These are phyloP conservation scores for Harringtonia aguacate DNA, from an alignment of 2,329 filamentous ascomycete species.

Conservation along the genomic window DNA sequence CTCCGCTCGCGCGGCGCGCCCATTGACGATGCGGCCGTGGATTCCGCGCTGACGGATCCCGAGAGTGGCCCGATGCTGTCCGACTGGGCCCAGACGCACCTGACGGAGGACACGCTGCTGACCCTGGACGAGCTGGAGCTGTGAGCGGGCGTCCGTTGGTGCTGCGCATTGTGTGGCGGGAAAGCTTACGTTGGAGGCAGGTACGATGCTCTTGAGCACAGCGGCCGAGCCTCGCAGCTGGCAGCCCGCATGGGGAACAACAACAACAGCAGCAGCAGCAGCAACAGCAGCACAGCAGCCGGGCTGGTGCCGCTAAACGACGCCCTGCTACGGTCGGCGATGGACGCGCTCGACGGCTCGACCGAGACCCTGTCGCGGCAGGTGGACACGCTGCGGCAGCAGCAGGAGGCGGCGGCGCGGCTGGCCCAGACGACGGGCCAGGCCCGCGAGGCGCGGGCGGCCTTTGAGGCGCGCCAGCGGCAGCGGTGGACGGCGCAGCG, in stretches of 20 bases:
- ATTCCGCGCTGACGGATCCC: slow-evolving; percentile 23
- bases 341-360: slow-evolving; percentile 52
- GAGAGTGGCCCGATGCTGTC: slow-evolving; percentile 24
- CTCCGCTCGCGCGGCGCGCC: slow-evolving; percentile 6
- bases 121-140: slow-evolving; percentile 41
- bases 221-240: slow-evolving; percentile 36
- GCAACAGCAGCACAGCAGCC: neutral
- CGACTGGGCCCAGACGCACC: slow-evolving; percentile 38
- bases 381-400: slow-evolving; percentile 47
- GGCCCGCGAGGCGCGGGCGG: slow-evolving; percentile 20
- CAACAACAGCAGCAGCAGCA: neutral
- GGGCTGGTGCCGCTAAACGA: slow-evolving; percentile 47
- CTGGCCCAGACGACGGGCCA: slow-evolving; percentile 32
- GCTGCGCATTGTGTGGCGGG: neutral
- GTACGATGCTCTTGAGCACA: slow-evolving; percentile 37
- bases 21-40: slow-evolving; percentile 15
- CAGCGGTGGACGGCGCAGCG: slow-evolving; percentile 29
- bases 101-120: slow-evolving; percentile 40
- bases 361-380: slow-evolving; percentile 55
- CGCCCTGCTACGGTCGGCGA: slow-evolving; percentile 48
- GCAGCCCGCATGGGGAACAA: slow-evolving; percentile 16
- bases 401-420: slow-evolving; percentile 49
- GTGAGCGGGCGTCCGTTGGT: slow-evolving; percentile 19
- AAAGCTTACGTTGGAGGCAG: slow-evolving; percentile 19
- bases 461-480: slow-evolving; percentile 22